A percentile compares a stretch with the other conserved stretches of the same genome.
Evolutionary conservation across 2,329 filamentous ascomycete genomes (phyloP).

Genomic region (Exophiala alcalophila): DNA sequence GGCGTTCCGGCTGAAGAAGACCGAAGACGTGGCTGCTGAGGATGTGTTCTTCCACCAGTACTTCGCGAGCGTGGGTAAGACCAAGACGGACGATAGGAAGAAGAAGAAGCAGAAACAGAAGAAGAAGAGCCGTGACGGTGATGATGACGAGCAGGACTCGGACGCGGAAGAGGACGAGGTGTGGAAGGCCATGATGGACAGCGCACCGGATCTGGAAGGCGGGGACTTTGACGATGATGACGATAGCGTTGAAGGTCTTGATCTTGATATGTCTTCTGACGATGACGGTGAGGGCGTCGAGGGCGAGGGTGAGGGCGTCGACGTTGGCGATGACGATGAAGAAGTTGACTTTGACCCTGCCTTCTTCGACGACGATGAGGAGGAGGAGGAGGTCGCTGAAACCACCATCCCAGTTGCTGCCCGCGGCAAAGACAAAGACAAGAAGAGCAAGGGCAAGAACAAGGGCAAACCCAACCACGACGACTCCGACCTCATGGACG

Average conservation of each 20-base stretch:
- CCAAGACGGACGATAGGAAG: slow-evolving; percentile 48
- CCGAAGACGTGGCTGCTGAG: slow-evolving; percentile 81
- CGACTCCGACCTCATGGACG: slow-evolving; percentile 55
- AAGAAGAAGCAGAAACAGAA: slow-evolving; percentile 48
- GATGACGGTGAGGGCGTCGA: slow-evolving; percentile 47
- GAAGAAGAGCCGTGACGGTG: slow-evolving; percentile 57
- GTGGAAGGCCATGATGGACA: slow-evolving; percentile 85
- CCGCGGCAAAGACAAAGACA: too few relatives aligned
- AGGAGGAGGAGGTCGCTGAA: slow-evolving; percentile 39
- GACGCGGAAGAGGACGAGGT: slow-evolving; percentile 68
- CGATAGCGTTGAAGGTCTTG: slow-evolving; percentile 56
- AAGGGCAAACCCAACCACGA: too few relatives aligned
- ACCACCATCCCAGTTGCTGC: slow-evolving; percentile 25
- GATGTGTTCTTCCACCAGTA: slow-evolving; percentile 99
- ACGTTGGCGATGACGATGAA: slow-evolving; percentile 46
- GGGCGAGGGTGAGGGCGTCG: slow-evolving; percentile 45
- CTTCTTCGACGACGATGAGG: slow-evolving; percentile 44
- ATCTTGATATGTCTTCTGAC: slow-evolving; percentile 55
- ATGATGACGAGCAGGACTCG: slow-evolving; percentile 60
- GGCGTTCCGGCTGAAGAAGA: slow-evolving; percentile 85
- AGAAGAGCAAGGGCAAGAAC: too few relatives aligned
- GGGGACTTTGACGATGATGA: slow-evolving; percentile 50
- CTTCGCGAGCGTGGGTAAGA: slow-evolving; percentile 73
- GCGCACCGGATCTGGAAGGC: slow-evolving; percentile 72
- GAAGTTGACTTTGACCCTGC: slow-evolving; percentile 47